Conservation (phyloP, 2,329 filamentous ascomycete genomes). For the Cladosporium colombiae region DNA sequence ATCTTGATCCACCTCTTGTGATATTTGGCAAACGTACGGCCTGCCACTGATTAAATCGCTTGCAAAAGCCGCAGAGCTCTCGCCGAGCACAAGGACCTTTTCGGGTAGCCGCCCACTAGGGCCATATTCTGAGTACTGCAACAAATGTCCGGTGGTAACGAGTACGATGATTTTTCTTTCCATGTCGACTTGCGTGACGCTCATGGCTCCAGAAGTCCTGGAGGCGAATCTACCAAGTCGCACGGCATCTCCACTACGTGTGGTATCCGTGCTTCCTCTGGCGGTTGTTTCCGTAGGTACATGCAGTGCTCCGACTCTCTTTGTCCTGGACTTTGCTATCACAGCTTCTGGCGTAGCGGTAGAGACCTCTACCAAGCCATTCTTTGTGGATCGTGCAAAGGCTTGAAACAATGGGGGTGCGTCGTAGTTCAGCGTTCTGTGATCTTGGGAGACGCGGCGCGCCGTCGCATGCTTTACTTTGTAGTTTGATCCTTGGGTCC, state of each 20-base stretch:
- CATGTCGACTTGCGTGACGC: conserved; percentile 51
- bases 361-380: conserved; percentile 67
- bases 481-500: neutral
- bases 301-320: conserved; percentile 2
- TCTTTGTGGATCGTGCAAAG: conserved; percentile 78
- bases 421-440: conserved; percentile 37
- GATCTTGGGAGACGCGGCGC: conserved; percentile 12
- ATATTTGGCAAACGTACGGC: conserved; percentile 78
- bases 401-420: conserved; percentile 79
- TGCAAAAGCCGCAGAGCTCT: conserved; percentile 75
- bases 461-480: neutral
- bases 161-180: conserved; percentile 70
- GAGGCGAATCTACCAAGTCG: conserved; percentile 22
- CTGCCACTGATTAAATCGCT: conserved; percentile 77
- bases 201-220: conserved; percentile 20
- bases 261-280: conserved; percentile 20
- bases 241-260: conserved; percentile 23
- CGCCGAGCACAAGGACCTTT: conserved; percentile 70
- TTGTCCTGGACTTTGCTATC: conserved; percentile 26
- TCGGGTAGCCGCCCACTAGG: conserved; percentile 72
- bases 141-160: conserved; percentile 68
- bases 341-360: conserved; percentile 65
- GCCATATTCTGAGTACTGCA: conserved; percentile 74
- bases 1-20: conserved; percentile 63
- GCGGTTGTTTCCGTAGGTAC: neutral